Percentiles rank a stretch among this genome's conserved stretches.
These are phyloP conservation scores for Penicillium sclerotiorum DNA, from an alignment of 2,329 filamentous ascomycete genomes.

Conservation along the genomic window DNA sequence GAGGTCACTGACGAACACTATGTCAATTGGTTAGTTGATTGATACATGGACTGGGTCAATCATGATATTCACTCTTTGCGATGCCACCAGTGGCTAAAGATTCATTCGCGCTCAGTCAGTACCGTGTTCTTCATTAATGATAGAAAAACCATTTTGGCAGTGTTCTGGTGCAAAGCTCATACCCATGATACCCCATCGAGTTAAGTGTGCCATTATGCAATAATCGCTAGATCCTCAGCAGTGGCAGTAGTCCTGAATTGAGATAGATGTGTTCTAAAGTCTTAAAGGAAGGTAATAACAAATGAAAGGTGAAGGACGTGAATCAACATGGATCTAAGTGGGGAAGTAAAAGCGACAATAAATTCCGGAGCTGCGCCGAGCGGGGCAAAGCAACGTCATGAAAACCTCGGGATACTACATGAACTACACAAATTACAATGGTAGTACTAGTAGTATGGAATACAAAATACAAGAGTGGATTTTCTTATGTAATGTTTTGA, in stretches of 20 bases:
- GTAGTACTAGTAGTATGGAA: no score
- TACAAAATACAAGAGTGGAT: no score
- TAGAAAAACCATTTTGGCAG: background rate
- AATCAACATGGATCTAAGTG: constrained; percentile 10
- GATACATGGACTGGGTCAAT: background rate
- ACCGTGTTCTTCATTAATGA: background rate
- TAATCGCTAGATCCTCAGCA: no score
- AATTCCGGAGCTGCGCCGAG: constrained; percentile 31
- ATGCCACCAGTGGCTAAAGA: constrained; percentile 48
- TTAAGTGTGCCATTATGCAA: constrained; percentile 39
- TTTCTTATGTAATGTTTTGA: no score
- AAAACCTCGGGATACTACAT: no score
- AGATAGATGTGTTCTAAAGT: no score
- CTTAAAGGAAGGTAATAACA: no score
- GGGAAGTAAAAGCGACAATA: no score
- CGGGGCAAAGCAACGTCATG: constrained; percentile 28
- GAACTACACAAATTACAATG: no score
- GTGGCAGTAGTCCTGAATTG: no score
- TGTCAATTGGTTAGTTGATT: background rate
- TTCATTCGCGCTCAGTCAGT: constrained; percentile 17
- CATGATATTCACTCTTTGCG: constrained; percentile 37
- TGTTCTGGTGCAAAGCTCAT: constrained; percentile 13
- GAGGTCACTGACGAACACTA: constrained; percentile 74
- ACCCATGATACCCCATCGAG: constrained; percentile 50
- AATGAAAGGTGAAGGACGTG: background rate